These are phyloP conservation scores for Phytophthora colocasiae DNA, from an alignment of 352 stramenopile species.

Conservation along the genomic window DNA sequence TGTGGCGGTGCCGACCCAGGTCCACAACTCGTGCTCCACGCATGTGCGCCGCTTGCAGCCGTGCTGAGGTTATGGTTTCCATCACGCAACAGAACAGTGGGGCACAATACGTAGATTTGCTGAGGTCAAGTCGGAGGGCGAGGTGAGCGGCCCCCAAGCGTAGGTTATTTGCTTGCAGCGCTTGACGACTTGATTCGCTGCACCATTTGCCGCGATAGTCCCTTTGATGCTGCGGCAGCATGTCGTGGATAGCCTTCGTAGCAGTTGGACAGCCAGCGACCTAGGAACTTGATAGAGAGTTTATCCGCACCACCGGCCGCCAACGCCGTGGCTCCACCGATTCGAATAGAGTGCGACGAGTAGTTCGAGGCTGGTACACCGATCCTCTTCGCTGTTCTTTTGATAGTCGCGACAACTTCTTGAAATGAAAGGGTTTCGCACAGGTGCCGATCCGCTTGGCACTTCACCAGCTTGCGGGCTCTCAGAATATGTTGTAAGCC, in stretches of 20 bases:
- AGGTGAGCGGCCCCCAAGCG: slow-evolving; percentile 2
- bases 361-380: not conserved
- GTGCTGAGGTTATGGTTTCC: too few relatives aligned
- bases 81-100: too few relatives aligned
- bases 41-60: too few relatives aligned
- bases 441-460: not conserved
- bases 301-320: not conserved
- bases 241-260: not conserved
- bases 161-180: not conserved
- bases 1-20: too few relatives aligned
- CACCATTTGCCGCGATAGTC: not conserved
- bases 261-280: not conserved
- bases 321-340: not conserved
- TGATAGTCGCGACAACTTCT: not conserved
- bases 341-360: not conserved
- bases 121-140: not conserved
- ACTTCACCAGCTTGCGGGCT: not conserved
- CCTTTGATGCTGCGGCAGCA: not conserved
- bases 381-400: not conserved
- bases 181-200: not conserved
- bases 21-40: too few relatives aligned
- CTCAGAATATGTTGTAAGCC: slow-evolving; percentile 7
- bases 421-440: not conserved
- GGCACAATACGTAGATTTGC: too few relatives aligned
- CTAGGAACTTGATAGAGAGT: not conserved